Conservation (phyloP, 768 basidiomycete species). For the Sporobolomyces pararoseus region DNA sequence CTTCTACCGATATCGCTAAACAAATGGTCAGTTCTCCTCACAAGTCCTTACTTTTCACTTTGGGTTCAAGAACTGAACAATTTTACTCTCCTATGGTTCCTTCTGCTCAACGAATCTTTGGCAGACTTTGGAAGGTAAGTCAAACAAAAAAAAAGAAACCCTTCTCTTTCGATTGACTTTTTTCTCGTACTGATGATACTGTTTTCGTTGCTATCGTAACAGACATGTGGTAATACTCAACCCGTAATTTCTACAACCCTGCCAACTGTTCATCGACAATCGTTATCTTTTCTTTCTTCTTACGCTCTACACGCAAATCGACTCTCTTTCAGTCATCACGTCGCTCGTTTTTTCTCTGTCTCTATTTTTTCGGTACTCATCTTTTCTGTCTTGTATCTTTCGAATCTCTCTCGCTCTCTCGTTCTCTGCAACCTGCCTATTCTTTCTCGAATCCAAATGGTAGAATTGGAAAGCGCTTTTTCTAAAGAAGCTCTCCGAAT, state of each 20-base stretch:
- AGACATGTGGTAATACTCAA: conserved; percentile 33
- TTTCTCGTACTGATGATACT: too few species aligned
- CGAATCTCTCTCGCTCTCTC: too few species aligned
- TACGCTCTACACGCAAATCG: background rate
- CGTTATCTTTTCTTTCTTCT: background rate
- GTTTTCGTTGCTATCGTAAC: background rate
- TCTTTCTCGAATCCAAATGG: too few species aligned
- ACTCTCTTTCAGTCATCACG: background rate
- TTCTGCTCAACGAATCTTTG: too few species aligned
- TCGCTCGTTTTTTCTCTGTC: background rate
- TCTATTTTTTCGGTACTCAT: background rate
- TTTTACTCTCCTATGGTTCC: too few species aligned
- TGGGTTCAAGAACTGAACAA: background rate
- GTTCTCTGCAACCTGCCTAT: background rate
- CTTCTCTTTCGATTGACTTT: background rate
- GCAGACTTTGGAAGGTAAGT: conserved; percentile 34
- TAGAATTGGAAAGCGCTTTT: too few species aligned
- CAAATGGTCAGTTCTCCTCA: conserved; percentile 69
- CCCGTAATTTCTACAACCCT: too few species aligned
- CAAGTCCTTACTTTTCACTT: background rate
- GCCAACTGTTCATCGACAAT: too few species aligned
- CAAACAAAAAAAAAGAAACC: too few species aligned
- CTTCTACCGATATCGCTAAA: conserved; percentile 97
- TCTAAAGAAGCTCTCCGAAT: too few species aligned
- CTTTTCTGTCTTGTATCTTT: background rate